Conservation (phyloP, 495 filamentous ascomycete genomes). For the Penicillium lividum region DNA sequence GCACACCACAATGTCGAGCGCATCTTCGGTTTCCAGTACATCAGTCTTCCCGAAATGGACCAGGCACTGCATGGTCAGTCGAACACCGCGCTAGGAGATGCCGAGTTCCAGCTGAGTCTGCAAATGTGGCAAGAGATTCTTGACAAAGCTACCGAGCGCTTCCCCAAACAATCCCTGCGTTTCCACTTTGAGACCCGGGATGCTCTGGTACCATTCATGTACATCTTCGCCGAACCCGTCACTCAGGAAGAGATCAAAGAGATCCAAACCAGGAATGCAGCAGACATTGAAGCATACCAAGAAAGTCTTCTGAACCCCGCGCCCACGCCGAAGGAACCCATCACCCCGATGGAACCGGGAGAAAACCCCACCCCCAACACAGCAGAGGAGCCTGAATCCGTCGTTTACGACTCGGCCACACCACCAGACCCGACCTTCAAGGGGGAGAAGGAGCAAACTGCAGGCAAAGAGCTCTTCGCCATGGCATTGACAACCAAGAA, state of each 20-base stretch:
- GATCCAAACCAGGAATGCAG: slow-evolving; percentile 68
- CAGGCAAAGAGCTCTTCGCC: slow-evolving; percentile 47
- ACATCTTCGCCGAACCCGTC: slow-evolving; percentile 86
- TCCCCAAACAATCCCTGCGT: slow-evolving; percentile 70
- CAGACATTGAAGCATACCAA: slow-evolving; percentile 67
- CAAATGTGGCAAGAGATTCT: slow-evolving; percentile 74
- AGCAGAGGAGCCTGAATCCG: neutral
- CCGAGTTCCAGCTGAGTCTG: slow-evolving; percentile 83
- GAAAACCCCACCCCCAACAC: neutral
- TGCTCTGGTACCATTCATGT: slow-evolving; percentile 67
- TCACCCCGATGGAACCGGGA: slow-evolving; percentile 21
- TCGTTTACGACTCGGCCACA: neutral
- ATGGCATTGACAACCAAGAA: slow-evolving; percentile 71
- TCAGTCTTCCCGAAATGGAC: slow-evolving; percentile 87
- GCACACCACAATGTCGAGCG: slow-evolving; percentile 93
- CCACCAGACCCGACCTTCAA: neutral
- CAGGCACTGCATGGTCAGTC: slow-evolving; percentile 71
- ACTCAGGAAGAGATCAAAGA: slow-evolving; percentile 65
- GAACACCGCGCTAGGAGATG: slow-evolving; percentile 68
- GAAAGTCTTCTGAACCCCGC: slow-evolving; percentile 48
- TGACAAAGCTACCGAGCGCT: slow-evolving; percentile 70
- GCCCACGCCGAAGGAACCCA: slow-evolving; percentile 20
- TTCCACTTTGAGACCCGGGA: slow-evolving; percentile 83
- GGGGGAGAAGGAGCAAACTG: slow-evolving; percentile 7
- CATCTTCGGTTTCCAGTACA: slow-evolving; percentile 97